Conservation (phyloP, 805 yeast genomes). For the Jamesozyma gamospora region DNA sequence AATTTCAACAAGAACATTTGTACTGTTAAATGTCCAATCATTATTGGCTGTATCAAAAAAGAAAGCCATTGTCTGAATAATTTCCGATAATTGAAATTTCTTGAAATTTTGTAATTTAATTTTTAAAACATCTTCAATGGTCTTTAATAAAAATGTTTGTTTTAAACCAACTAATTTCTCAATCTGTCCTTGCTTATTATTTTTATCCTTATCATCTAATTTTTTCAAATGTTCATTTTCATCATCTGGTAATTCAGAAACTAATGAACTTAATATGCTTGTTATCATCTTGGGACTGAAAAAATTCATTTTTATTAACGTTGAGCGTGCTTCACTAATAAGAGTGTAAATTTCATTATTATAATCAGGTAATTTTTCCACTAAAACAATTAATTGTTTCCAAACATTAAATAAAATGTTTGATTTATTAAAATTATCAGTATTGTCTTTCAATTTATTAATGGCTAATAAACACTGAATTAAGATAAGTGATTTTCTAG, state of each 20-base stretch:
- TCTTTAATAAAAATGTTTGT: constrained; percentile 5
- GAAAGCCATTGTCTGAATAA: constrained; percentile 15
- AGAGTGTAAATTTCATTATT: constrained; percentile 19
- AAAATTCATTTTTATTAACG: constrained; percentile 8
- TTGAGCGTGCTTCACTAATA: constrained; percentile 19
- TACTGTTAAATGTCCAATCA: constrained; percentile 18
- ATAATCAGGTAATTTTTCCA: constrained; percentile 15
- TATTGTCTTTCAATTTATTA: constrained; percentile 1
- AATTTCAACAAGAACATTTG: constrained; percentile 8
- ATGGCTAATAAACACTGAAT: constrained; percentile 14
- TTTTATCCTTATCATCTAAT: neutral
- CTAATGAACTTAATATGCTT: constrained; percentile 11
- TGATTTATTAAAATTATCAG: constrained; percentile 4
- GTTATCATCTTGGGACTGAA: constrained; percentile 13
- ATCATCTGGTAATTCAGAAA: constrained; percentile 9
- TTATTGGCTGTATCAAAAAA: constrained; percentile 10
- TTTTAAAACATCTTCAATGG: neutral
- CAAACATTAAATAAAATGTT: constrained; percentile 12
- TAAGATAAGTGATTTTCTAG: constrained; percentile 19
- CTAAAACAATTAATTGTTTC: constrained; percentile 12
- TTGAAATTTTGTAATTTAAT: constrained; percentile 1
- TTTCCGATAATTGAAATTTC: constrained; percentile 15
- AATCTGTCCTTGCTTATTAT: neutral
- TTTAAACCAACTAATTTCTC: neutral
- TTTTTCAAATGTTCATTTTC: constrained; percentile 1